Evolutionary conservation across 2,329 filamentous ascomycete species (phyloP).

Genomic region (Cordyceps militaris): DNA sequence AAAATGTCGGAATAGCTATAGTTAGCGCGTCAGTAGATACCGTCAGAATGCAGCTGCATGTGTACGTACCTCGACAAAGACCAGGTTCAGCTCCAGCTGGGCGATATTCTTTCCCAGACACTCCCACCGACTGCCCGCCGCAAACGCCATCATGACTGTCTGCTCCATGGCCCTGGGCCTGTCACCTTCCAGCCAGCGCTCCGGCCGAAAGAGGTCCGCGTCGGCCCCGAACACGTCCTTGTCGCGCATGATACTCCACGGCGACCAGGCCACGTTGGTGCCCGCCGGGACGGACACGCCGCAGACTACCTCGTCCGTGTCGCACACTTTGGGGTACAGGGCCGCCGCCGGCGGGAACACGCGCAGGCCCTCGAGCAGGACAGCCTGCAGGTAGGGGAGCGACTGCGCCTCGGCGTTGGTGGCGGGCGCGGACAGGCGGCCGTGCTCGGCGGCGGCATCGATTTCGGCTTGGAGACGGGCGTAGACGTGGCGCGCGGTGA

Average conservation of each 20-base stretch:
- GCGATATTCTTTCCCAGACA: slow-evolving; percentile 26
- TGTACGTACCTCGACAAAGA: slow-evolving; percentile 27
- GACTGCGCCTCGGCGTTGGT: slow-evolving; percentile 21
- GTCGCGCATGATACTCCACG: slow-evolving; percentile 20
- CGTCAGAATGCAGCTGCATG: background rate
- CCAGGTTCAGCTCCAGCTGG: slow-evolving; percentile 23
- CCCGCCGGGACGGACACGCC: slow-evolving; percentile 16
- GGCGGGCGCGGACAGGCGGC: slow-evolving; percentile 14
- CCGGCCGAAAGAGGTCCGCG: slow-evolving; percentile 17
- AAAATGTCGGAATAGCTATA: slow-evolving; percentile 17
- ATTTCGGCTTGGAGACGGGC: slow-evolving; percentile 37
- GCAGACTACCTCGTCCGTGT: slow-evolving; percentile 10
- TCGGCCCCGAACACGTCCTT: slow-evolving; percentile 21
- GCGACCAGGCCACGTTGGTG: slow-evolving; percentile 18
- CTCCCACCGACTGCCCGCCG: slow-evolving; percentile 22
- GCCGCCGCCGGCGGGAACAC: slow-evolving; percentile 18
- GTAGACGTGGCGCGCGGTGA: slow-evolving; percentile 37
- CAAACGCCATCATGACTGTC: slow-evolving; percentile 24
- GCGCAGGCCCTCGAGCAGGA: slow-evolving; percentile 34
- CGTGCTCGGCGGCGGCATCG: slow-evolving; percentile 17
- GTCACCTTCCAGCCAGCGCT: slow-evolving; percentile 23
- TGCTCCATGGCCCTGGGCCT: slow-evolving; percentile 20
- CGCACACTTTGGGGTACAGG: slow-evolving; percentile 18
- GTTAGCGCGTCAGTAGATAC: background rate
- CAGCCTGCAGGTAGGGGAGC: slow-evolving; percentile 30